Base-by-base conservation (phyloP, 305 asterid species). In the Fraxinus velutina region DNA sequence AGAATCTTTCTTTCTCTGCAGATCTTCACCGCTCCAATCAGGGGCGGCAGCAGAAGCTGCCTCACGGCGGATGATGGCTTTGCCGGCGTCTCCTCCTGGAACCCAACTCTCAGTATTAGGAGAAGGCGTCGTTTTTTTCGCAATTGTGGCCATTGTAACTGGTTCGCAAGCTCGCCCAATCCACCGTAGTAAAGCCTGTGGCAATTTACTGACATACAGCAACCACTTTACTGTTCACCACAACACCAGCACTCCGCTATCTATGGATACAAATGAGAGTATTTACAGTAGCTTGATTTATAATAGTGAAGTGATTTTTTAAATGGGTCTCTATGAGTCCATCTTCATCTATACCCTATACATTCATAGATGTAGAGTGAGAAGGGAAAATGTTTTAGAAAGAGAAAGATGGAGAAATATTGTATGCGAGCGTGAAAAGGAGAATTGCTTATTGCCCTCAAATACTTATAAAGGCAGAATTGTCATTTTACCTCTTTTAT, bases 171-270 rank as follows among this genome's bases (percentile, higher is more conserved):
- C 90, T 89, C 93, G 79, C 87, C 91, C 90, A 83, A 85, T 91
- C 97, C 98, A 91, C 96, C 96, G 93, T 66, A 89, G 93, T 57
- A 89, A 86, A 90, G 91, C 85, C 90, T 68, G 88, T 82, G 88
- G 86, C 90, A 88, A 90, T 90, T 92, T 80, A 88, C 91, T 93
- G 98, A 93, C 98, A 93, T 93, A 93, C 98, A 94, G 97, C 93
- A 90, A 83, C 78, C 57, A 80, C 88, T 87, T 64, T 66, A 3
- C 19, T 24, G 36, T 66, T 66, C 73, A 66, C 73, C 17, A 66
- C 73, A 12, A 4, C 17, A 12, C 30, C 27, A 1, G 12, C 68
- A 2, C 27, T 19, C 30, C 70, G 21, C 73, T 66, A 27, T 12
- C 8, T 24, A 12, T 66, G 13, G 73, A 66, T 27, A 12, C 37